Base-by-base conservation (phyloP, 352 stramenopile species). In the Phytophthora sojae region DNA sequence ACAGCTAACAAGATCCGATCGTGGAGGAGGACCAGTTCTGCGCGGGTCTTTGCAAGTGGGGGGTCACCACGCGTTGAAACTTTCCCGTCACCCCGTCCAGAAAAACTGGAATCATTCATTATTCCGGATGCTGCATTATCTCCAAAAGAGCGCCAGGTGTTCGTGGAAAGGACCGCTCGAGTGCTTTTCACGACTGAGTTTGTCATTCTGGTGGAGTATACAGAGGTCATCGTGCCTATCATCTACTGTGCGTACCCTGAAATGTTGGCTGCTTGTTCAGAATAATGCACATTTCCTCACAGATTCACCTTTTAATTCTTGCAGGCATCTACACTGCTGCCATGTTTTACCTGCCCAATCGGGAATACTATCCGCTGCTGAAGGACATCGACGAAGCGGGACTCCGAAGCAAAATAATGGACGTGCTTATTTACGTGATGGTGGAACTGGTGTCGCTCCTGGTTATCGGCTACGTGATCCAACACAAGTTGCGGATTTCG, bases 151-250 rank as follows among this genome's bases (percentile, higher is more conserved):
- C 49, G 52, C 4, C 25, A 17, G 4, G 17, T 57, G 26, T 44
- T 57, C 15, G 52, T 26, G 15, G 19, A 23, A 12, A 23, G 25
- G 26, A 57, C 15, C 5, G 52, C 29, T 19, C 54, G 37, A 21
- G 54, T 61, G 19, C 32, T 61, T 32, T 61, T 61, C 8, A 61
- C 54, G 30, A 61, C 54, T 2, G 21, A 61, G 25, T 45, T 59
- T 21, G 30, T 59, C 53, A 61, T 61, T 12, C 9, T 52, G 19
- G 45, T 52, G n/a, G 45, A 26, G 45, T 52, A 52, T n/a, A 30
- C 37, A 2, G 30, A 61, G 19, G 21, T 47, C 54, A 61, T 21
- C 9, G 32, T 50, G 14, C 25, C 21, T 44, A 26, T 57, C 15
- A 42, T 42, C 52, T 57, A 42, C 17, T 57, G 26, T 57, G 11